Base-by-base conservation (phyloP, 2,329 filamentous ascomycete species). In the Cadophora gregata region DNA sequence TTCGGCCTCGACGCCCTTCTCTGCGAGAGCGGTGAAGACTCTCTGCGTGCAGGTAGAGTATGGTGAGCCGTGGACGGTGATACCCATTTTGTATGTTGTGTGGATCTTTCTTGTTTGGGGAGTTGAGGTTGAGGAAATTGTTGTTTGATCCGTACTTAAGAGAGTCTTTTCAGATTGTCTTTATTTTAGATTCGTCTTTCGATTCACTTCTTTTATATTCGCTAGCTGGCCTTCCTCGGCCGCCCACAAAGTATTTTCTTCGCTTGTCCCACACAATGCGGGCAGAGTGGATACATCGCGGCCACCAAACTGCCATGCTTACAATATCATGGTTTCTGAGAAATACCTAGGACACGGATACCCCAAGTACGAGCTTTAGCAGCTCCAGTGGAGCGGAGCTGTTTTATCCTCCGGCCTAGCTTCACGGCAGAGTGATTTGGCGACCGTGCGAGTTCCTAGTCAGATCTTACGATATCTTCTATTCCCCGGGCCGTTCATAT, bases 1-100 rank as follows among this genome's bases (percentile, higher is more conserved):
- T 56, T 79, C 74, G 42, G 67, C 74, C 19, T 74, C 72, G 19
- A 79, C 59, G 0, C 69, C 71, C 62, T 77, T 77, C 65, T 79
- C 77, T 5, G 67, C 58, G 29, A 79, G 71, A 16, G 69, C 69
- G 47, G 70, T 65, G 59, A 73, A 69, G 16, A 79, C 75, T 29
- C 76, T 74, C 25, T 66, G 69, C 7, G 67, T 68, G 70, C 76
- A 78, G 50, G 69, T 73, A 48, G 77, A 75, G 29, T 59, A 31
- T 16, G 63, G 29, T 27, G 68, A 64, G 19, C 78, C 77, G 67
- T 78, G 69, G 50, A 79, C 59, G 66, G 77, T 77, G 68, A 79
- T 67, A 61, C 68, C 69, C 77, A 78, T 79, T 58, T 65, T 74
- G 65, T 2, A 58, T 50, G 56, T 27, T n/a, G 59, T 64, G 42